Evolutionary conservation across 345 rosid genomes (phyloP), one percentile per base, ranked within the genome.

Genomic region (Raphanus raphanistrum): DNA sequence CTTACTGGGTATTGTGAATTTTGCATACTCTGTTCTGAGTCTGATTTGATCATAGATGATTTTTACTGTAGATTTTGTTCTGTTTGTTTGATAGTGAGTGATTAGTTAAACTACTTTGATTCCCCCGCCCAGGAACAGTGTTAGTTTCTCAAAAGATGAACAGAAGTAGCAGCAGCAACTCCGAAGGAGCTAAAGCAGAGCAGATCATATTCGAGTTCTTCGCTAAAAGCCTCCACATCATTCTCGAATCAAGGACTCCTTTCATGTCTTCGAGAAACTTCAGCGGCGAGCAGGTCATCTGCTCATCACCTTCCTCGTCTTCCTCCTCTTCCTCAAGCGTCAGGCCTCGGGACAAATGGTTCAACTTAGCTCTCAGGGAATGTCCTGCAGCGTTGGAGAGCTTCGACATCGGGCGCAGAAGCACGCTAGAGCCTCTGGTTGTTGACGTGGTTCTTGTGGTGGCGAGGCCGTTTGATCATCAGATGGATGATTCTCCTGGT

Each of bases 321-420:
- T 92, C 98, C 0, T 92, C 97, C 0, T 92, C 93, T 8, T 86
- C 98, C 2, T 88, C 93, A 0, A 88, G 96, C 60, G 92, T 89
- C 50, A 85, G 92, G 77, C 90, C 97, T 2, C 88, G 99, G 21
- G 98, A 95, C 79, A 89, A 87, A 80, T 91, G 98, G 99, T 95
- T 95, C 76, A 91, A 92, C 78, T 79, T 95, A 76, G 98, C 98
- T 6, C 96, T 95, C 5, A 82, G 92, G 85, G 98, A 91, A 58
- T 89, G 94, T 85, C 94, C 98, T 38, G 92, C 88, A 6, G 92
- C 96, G 0, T 83, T 88, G 6, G 98, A 92, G 85, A 94, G 83
- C 82, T 85, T 90, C 45, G 98, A 92, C 67, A 85, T 91, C 2
- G 92, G 92, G 66, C 92, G 84, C 4, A 87, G 85, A 79, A 90